These are phyloP conservation scores for Ceriops tagal DNA, from an alignment of 345 rosid species.

Conservation along the genomic window DNA sequence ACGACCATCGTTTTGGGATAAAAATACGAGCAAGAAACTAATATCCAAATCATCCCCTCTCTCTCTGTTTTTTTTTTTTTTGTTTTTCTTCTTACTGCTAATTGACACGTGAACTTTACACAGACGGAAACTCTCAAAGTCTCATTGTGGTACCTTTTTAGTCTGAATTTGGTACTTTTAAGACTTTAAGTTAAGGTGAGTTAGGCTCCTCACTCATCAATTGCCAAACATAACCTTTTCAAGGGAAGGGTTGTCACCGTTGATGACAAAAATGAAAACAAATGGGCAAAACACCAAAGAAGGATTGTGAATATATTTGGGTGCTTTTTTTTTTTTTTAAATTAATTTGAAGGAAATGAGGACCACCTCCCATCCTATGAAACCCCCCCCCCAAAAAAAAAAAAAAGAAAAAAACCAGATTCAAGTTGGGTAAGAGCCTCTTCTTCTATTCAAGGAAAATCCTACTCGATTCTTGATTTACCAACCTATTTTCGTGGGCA, in stretches of 20 bases:
- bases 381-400: too few species aligned
- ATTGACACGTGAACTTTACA: background rate
- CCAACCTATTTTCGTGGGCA: background rate
- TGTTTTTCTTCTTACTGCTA: too few species aligned
- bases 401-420: background rate
- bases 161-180: too few species aligned
- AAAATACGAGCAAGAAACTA: too few species aligned
- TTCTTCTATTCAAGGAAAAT: background rate
- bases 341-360: background rate
- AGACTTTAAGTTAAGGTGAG: background rate
- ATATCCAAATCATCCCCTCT: too few species aligned
- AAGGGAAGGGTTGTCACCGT: background rate
- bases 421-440: background rate
- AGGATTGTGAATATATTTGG: too few species aligned
- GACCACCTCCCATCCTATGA: background rate
- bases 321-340: background rate
- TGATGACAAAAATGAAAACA: too few species aligned
- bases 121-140: background rate
- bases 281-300: too few species aligned
- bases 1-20: background rate
- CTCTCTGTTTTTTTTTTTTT: too few species aligned
- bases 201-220: background rate
- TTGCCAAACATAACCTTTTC: constrained; percentile 11
- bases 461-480: background rate
- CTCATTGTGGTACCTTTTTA: background rate